phyloP scores from a whole-genome alignment of 106 monocot genomes.

The Allium fistulosum region DNA sequence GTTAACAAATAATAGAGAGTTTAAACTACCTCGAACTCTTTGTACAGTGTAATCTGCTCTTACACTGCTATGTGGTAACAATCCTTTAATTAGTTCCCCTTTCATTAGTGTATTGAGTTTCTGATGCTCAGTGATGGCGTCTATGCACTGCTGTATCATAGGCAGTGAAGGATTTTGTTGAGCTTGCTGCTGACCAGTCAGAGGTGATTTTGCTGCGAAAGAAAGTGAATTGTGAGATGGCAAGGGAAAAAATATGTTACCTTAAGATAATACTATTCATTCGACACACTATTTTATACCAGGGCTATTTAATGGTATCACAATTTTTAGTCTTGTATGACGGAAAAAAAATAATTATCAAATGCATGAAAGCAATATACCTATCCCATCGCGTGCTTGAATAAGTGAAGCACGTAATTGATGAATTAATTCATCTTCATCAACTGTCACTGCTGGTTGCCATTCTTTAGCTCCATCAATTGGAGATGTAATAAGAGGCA shows the following conservation, averaged over 20 bases:
- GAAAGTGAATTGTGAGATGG: neutral
- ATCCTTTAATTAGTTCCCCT: slow-evolving; percentile 85
- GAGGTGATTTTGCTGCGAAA: slow-evolving; percentile 21
- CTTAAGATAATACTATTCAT: no score
- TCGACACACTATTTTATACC: no score
- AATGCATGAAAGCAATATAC: neutral
- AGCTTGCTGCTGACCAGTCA: slow-evolving; percentile 30
- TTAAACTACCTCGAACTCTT: slow-evolving; percentile 59
- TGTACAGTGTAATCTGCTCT: slow-evolving; percentile 73
- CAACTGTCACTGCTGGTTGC: slow-evolving; percentile 67
- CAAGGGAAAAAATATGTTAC: neutral
- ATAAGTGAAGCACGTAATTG: slow-evolving; percentile 60
- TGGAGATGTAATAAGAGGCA: slow-evolving; percentile 54
- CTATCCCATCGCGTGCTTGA: slow-evolving; percentile 42
- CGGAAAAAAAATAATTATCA: no score
- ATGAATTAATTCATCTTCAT: slow-evolving; percentile 85
- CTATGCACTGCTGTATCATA: slow-evolving; percentile 67
- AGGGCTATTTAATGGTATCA: no score
- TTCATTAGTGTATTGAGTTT: slow-evolving; percentile 91
- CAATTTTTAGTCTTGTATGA: no score
- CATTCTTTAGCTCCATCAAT: slow-evolving; percentile 71
- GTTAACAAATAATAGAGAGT: no score
- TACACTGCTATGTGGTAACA: slow-evolving; percentile 69
- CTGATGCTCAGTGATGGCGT: slow-evolving; percentile 86
- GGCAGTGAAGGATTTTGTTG: slow-evolving; percentile 52